phyloP scores from a whole-genome alignment of 2,329 filamentous ascomycete genomes.

The Trichoderma hamatum region DNA sequence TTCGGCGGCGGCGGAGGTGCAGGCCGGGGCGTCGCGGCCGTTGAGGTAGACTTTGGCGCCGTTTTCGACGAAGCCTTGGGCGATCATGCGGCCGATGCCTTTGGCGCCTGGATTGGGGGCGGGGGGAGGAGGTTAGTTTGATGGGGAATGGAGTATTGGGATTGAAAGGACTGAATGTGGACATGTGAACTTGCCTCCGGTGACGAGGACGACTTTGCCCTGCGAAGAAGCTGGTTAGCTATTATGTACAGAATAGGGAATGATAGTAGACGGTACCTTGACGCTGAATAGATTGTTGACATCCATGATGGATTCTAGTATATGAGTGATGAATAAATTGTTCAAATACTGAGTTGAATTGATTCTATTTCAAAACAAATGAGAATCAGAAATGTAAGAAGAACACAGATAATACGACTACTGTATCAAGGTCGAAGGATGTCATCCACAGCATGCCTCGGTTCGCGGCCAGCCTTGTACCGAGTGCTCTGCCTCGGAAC shows the following conservation, averaged over 20 bases:
- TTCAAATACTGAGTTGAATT: background rate
- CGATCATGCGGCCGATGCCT: slow-evolving; percentile 70
- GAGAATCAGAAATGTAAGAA: background rate
- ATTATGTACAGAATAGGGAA: background rate
- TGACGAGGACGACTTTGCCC: slow-evolving; percentile 62
- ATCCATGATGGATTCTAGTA: background rate
- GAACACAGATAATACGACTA: background rate
- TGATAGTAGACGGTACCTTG: background rate
- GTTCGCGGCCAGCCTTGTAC: background rate
- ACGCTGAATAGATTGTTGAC: slow-evolving; percentile 10
- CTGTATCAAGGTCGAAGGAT: background rate
- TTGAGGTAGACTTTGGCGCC: slow-evolving; percentile 68
- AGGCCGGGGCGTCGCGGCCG: slow-evolving; percentile 63
- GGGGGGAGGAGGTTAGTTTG: background rate
- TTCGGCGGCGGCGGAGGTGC: slow-evolving; percentile 57
- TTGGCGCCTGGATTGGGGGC: slow-evolving; percentile 49
- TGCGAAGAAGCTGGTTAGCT: slow-evolving; percentile 33
- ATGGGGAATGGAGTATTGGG: background rate
- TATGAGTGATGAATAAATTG: background rate
- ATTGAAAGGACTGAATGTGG: no score
- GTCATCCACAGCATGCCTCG: background rate
- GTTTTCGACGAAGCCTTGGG: slow-evolving; percentile 65
- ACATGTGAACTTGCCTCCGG: slow-evolving; percentile 51
- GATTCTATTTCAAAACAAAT: background rate
- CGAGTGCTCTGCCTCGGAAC: background rate